Percentiles rank a stretch among this genome's conserved stretches.
These are phyloP conservation scores for Tylopilus plumbeoviolaceoides DNA, from an alignment of 768 basidiomycete genomes.

Conservation along the genomic window DNA sequence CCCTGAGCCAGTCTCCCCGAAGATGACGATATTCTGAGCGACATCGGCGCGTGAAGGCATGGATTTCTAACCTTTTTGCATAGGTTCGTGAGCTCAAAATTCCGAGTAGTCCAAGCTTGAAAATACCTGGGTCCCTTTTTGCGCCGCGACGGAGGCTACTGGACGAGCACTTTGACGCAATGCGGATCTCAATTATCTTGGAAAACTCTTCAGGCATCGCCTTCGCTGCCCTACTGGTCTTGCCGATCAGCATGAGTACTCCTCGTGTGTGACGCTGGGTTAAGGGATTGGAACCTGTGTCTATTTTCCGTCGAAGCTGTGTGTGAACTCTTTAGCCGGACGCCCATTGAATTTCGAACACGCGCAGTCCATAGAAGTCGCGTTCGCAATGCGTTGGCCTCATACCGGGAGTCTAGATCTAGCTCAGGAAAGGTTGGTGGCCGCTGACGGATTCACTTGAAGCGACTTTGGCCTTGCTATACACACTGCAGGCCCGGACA, in stretches of 20 bases:
- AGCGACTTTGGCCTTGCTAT: background rate
- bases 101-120: background rate
- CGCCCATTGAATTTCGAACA: background rate
- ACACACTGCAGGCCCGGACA: background rate
- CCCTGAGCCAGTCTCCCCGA: conserved; percentile 32
- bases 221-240: background rate
- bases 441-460: background rate
- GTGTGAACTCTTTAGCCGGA: background rate
- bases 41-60: conserved; percentile 13
- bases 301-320: background rate
- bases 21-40: conserved; percentile 29
- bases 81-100: conserved; percentile 4
- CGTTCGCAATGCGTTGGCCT: conserved; percentile 1
- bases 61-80: background rate
- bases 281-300: conserved; percentile 1
- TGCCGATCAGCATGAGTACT: conserved; percentile 15
- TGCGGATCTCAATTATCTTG: conserved; percentile 1
- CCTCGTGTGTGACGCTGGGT: conserved; percentile 15
- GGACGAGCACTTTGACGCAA: background rate
- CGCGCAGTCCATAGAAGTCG: background rate
- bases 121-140: conserved; percentile 8
- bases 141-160: conserved; percentile 1
- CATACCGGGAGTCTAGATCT: background rate
- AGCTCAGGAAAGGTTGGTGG: background rate
- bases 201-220: background rate